Evolutionary conservation across 2,329 filamentous ascomycete species (phyloP).

Genomic region (Dothistroma pini): DNA sequence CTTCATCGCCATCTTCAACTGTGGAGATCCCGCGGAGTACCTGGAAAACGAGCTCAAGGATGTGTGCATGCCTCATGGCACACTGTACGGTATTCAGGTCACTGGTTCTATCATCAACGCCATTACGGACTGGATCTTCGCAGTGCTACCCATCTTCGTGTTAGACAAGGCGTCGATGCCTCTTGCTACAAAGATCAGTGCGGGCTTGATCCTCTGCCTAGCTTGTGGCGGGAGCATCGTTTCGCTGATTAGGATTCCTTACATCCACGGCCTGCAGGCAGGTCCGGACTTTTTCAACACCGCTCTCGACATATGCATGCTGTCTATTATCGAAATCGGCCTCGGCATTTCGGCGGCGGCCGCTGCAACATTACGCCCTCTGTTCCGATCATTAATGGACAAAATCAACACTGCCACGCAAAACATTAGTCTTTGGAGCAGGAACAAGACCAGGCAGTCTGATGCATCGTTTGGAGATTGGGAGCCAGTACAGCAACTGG

Average conservation of each 20-base stretch:
- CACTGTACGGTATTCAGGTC: constrained; percentile 23
- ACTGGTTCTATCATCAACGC: constrained; percentile 35
- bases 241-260: constrained; percentile 26
- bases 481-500: not conserved
- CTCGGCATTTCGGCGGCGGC: constrained; percentile 35
- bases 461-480: constrained; percentile 8
- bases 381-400: constrained; percentile 27
- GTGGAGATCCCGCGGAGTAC: constrained; percentile 28
- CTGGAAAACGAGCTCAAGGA: constrained; percentile 18
- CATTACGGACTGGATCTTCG: constrained; percentile 36
- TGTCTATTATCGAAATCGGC: constrained; percentile 36
- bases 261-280: constrained; percentile 21
- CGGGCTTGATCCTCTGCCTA: constrained; percentile 40
- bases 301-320: constrained; percentile 29
- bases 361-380: constrained; percentile 33
- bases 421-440: constrained; percentile 1
- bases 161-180: constrained; percentile 42
- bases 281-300: constrained; percentile 25
- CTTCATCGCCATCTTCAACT: constrained; percentile 33
- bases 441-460: constrained; percentile 5
- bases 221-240: constrained; percentile 31
- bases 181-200: constrained; percentile 39
- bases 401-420: not conserved
- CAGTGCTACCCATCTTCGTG: constrained; percentile 40
- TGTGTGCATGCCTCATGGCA: constrained; percentile 20